phyloP scores from a whole-genome alignment of 192 early-diverging fungal species.

The Obelidium mucronatum region DNA sequence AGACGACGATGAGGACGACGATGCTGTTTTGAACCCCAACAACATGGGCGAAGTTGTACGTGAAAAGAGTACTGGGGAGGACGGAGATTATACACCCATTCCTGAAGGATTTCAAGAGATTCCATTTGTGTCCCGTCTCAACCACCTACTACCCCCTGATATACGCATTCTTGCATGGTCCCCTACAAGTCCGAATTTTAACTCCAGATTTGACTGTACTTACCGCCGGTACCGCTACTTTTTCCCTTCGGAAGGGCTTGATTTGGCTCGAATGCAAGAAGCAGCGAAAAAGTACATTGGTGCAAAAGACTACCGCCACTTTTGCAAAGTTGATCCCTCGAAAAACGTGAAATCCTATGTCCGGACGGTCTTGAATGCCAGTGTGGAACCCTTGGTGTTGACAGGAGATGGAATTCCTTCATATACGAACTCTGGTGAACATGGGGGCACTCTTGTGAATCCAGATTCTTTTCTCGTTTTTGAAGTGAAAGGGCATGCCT shows the following conservation, averaged over 20 bases:
- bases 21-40: background rate
- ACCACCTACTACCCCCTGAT: conserved; percentile 82
- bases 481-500: conserved; percentile 85
- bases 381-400: conserved; percentile 53
- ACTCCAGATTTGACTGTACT: conserved; percentile 86
- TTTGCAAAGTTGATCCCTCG: conserved; percentile 92
- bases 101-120: conserved; percentile 59
- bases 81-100: background rate
- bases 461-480: conserved; percentile 68
- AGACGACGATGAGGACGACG: conserved; percentile 23
- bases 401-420: background rate
- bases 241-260: conserved; percentile 72
- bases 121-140: conserved; percentile 83
- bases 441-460: background rate
- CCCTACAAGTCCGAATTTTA: conserved; percentile 76
- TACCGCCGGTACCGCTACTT: conserved; percentile 92
- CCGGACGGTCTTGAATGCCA: conserved; percentile 71
- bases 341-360: conserved; percentile 84
- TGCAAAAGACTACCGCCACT: conserved; percentile 91
- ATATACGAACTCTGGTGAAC: conserved; percentile 1
- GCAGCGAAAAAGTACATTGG: conserved; percentile 78
- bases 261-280: conserved; percentile 78
- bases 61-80: background rate
- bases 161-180: conserved; percentile 95
- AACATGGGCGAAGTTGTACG: too few relatives aligned